Evolutionary conservation across 2,329 filamentous ascomycete species (phyloP).

Genomic region (Beauveria medogensis): DNA sequence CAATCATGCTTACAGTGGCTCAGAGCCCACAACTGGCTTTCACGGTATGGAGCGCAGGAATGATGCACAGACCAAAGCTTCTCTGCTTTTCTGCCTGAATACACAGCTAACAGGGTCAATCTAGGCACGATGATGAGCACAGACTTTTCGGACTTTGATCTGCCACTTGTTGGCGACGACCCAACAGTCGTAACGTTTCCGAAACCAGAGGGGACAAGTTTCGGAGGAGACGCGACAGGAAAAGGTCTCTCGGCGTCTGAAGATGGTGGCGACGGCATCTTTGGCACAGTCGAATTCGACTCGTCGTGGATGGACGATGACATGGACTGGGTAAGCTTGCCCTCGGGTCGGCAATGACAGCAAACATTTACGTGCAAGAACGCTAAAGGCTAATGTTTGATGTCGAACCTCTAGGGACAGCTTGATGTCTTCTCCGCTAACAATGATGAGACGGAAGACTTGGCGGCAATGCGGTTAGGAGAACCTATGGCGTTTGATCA

Average conservation of each 20-base stretch:
- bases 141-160: background rate
- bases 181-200: conserved; percentile 5
- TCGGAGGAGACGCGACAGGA: background rate
- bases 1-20: background rate
- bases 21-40: background rate
- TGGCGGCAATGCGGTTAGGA: background rate
- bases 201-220: background rate
- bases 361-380: background rate
- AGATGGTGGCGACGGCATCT: conserved; percentile 16
- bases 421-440: background rate
- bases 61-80: background rate
- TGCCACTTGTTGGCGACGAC: conserved; percentile 4
- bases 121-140: background rate
- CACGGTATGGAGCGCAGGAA: background rate
- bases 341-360: background rate
- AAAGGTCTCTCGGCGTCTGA: conserved; percentile 13
- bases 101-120: background rate
- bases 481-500: too few relatives aligned
- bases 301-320: conserved; percentile 28
- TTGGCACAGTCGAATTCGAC: conserved; percentile 22
- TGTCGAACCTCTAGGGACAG: background rate
- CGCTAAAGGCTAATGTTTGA: background rate
- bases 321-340: conserved; percentile 31
- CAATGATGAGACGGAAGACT: background rate
- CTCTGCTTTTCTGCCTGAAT: background rate